phyloP scores from a whole-genome alignment of 371 early-diverging fungal species.

The Lichtheimia ramosa region DNA sequence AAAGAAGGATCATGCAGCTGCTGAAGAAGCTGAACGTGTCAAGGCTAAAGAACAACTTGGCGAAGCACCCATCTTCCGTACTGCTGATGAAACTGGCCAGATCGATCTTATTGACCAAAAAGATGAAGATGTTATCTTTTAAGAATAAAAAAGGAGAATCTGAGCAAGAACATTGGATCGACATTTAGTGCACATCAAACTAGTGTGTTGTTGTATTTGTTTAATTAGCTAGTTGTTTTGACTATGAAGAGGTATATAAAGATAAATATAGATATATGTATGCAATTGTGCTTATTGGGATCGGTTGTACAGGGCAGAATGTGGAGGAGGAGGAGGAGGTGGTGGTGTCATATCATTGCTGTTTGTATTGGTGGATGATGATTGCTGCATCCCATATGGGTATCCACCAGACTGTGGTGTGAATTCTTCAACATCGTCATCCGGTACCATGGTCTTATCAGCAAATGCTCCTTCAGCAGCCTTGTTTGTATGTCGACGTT shows the following conservation, averaged over 20 bases:
- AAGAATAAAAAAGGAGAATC: constrained; percentile 3
- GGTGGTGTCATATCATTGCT: no score
- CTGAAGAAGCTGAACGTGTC: constrained; percentile 40
- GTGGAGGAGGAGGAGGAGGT: background rate
- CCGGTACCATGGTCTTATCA: background rate
- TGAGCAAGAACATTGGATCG: no score
- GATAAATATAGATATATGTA: background rate
- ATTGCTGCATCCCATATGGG: no score
- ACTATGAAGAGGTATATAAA: background rate
- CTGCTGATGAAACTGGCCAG: constrained; percentile 45
- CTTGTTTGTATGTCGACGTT: background rate
- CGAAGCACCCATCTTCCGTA: constrained; percentile 26
- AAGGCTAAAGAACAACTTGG: constrained; percentile 5
- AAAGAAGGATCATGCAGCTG: constrained; percentile 89
- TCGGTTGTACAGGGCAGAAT: background rate
- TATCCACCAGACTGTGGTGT: background rate
- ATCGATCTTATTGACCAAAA: constrained; percentile 50
- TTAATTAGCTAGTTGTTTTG: background rate
- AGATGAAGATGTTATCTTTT: constrained; percentile 69
- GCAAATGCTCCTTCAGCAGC: no score
- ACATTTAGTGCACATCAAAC: no score
- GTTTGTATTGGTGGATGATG: no score
- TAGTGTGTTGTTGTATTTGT: background rate
- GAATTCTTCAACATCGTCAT: background rate
- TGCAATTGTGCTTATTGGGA: no score